Percentiles rank a stretch among this genome's conserved stretches.
Conservation (phyloP, 2,329 filamentous ascomycete genomes). For the Fusarium nurragi region DNA sequence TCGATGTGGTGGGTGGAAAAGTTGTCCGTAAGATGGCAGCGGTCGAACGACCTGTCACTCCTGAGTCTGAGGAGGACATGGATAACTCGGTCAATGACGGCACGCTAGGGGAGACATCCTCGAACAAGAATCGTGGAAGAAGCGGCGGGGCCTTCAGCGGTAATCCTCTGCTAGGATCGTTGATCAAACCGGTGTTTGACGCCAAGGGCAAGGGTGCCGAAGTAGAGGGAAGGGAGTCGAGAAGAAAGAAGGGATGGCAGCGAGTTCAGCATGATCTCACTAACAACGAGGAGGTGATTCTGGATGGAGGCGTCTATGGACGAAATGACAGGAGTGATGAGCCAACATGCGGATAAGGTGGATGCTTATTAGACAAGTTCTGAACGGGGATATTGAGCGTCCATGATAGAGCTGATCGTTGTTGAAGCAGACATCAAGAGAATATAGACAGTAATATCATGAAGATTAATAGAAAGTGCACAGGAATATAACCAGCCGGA, state of each 20-base stretch:
- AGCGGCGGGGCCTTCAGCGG: slow-evolving; percentile 70
- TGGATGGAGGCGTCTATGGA: slow-evolving; percentile 65
- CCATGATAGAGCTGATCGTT: neutral
- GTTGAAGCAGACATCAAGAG: neutral
- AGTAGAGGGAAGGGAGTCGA: slow-evolving; percentile 52
- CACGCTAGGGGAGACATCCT: slow-evolving; percentile 48
- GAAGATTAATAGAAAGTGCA: neutral
- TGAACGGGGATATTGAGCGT: neutral
- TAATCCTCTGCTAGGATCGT: slow-evolving; percentile 72
- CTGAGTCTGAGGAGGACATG: slow-evolving; percentile 55
- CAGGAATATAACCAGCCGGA: neutral
- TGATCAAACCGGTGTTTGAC: slow-evolving; percentile 72
- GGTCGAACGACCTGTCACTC: slow-evolving; percentile 66
- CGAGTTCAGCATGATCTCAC: slow-evolving; percentile 69
- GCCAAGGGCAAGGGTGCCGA: slow-evolving; percentile 61
- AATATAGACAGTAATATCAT: neutral
- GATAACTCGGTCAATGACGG: slow-evolving; percentile 47
- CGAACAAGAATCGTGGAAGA: slow-evolving; percentile 46
- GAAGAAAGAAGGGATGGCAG: slow-evolving; percentile 61
- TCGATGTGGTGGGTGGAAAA: slow-evolving; percentile 81
- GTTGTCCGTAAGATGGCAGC: slow-evolving; percentile 78
- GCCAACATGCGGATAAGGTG: slow-evolving; percentile 50
- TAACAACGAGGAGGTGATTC: slow-evolving; percentile 67
- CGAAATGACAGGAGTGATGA: slow-evolving; percentile 50
- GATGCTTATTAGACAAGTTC: neutral